Base-by-base conservation (phyloP, 164 flowering plant species). In the Vitis rupestris region DNA sequence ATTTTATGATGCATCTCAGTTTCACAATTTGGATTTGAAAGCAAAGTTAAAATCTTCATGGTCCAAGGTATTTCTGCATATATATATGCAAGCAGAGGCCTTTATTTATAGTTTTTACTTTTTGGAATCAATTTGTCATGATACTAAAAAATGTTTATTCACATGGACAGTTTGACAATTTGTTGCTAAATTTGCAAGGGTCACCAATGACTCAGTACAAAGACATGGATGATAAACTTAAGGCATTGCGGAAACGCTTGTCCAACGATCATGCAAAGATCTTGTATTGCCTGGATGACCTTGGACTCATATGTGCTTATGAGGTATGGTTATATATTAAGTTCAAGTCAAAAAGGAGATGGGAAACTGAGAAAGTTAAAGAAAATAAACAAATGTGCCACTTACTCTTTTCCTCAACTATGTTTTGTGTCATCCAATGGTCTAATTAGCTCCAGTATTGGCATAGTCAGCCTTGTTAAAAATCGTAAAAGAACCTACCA, bases 231-330 rank as follows among this genome's bases (percentile, higher is more conserved):
- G 86, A 83, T 59, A 85, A 75, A 67, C 61, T 78, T 58, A 76
- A 85, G 76, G 60, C 70, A 30, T 59, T 83, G 74, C 77, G 75
- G 67, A 84, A 75, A 74, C 82, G 80, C 31, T 55, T 90, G 71
- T 82, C 86, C 63, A 85, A 65, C 47, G 80, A 82, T 61, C 81
- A 88, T 74, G 65, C 74, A 14, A 85, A 88, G 76, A 87, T 94
- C 72, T 31, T 86, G 74, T 81, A 84, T 72, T 94, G 97, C 82
- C 82, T 94, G 62, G 88, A 92, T 58, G 80, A 85, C 68, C 92
- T 94, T 65, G 98, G 98, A 54, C 80, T 87, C 23, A 12, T 87
- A 44, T 92, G 98, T 78, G 90, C 95, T 64, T 70, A 79, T 76
- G 95, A 92, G 97, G 98, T 92, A 84, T 78, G 73, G 8, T 44